Conservation (phyloP, 768 basidiomycete genomes). For the Hygrophorus pudorinus region DNA sequence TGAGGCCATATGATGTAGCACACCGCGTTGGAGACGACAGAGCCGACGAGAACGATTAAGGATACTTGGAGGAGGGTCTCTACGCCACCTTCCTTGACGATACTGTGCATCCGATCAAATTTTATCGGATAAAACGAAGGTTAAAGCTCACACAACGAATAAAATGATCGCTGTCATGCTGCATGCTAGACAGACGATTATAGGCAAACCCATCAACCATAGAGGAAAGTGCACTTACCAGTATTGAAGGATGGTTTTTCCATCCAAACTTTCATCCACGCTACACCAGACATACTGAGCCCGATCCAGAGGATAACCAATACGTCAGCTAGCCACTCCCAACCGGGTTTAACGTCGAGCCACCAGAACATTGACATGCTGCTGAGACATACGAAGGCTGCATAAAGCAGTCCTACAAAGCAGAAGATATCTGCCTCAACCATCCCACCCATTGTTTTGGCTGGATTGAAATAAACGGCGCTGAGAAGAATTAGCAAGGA, state of each 20-base stretch:
- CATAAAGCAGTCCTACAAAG: conserved; percentile 55
- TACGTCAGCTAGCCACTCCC: conserved; percentile 65
- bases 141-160: conserved; percentile 58
- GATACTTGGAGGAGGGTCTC: conserved; percentile 64
- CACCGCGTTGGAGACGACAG: conserved; percentile 68
- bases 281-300: conserved; percentile 66
- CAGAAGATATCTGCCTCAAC: conserved; percentile 83
- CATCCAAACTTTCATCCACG: conserved; percentile 93
- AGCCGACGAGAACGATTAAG: conserved; percentile 70
- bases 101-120: conserved; percentile 25
- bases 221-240: conserved; percentile 30
- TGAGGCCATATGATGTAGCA: conserved; percentile 82
- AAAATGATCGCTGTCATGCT: conserved; percentile 80
- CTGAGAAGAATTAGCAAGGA: conserved; percentile 21
- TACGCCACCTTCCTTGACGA: conserved; percentile 85
- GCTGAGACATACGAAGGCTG: conserved; percentile 61
- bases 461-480: conserved; percentile 86
- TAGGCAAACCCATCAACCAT: not conserved
- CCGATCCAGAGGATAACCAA: conserved; percentile 79
- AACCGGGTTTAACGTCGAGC: conserved; percentile 60
- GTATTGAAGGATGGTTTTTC: conserved; percentile 74
- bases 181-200: conserved; percentile 39
- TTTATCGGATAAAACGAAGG: not conserved
- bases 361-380: conserved; percentile 78
- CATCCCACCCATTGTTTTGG: conserved; percentile 90